A percentile compares a stretch with the other conserved stretches of the same genome.
Conservation (phyloP, 176 grass and related monocot genomes). For the Aegilops speltoides region DNA sequence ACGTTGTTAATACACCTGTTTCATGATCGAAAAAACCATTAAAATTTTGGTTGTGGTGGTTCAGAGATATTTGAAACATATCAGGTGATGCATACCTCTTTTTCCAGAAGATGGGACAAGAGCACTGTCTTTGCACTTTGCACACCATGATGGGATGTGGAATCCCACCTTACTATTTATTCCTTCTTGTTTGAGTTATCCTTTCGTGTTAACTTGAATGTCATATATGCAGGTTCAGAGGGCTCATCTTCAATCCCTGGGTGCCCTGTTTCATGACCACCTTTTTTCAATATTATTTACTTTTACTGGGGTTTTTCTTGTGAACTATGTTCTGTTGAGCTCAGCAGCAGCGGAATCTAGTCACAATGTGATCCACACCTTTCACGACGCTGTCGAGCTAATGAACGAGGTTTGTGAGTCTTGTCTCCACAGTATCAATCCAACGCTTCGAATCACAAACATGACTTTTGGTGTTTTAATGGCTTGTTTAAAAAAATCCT, state of each 20-base stretch:
- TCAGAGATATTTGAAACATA: no score
- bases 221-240: slow-evolving; percentile 61
- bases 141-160: not conserved
- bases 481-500: not conserved
- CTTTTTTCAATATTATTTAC: slow-evolving; percentile 72
- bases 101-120: no score
- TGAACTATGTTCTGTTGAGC: slow-evolving; percentile 73
- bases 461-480: not conserved
- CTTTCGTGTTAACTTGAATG: slow-evolving; percentile 18
- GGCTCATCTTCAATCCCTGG: slow-evolving; percentile 24
- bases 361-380: slow-evolving; percentile 30
- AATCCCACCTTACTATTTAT: not conserved
- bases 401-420: slow-evolving; percentile 56
- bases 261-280: slow-evolving; percentile 75
- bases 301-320: slow-evolving; percentile 87
- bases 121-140: not conserved
- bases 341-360: slow-evolving; percentile 64
- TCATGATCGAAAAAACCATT: no score
- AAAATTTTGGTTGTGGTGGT: no score
- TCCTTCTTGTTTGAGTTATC: not conserved
- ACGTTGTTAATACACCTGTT: no score
- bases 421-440: not conserved
- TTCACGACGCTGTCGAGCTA: slow-evolving; percentile 65
- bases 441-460: not conserved
- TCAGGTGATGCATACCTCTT: no score